Base-by-base conservation (phyloP, 2,329 filamentous ascomycete genomes). In the Pseudohalonectria lignicola region DNA sequence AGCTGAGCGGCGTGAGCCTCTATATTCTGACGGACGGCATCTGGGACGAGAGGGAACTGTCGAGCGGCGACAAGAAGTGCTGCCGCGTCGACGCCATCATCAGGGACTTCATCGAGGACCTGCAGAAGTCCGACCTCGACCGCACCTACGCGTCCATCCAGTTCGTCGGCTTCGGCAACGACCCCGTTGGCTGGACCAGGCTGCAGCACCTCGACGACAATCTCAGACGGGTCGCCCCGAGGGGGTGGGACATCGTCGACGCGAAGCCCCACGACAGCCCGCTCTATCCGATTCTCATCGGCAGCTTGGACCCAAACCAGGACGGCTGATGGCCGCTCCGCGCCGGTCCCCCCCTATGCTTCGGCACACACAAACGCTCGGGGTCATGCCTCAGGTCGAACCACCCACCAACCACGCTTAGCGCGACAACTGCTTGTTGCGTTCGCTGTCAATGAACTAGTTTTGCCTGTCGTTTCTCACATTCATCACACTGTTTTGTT, bases 11-110 rank as follows among this genome's bases (percentile, higher is more conserved):
- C 16, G 21, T 31, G n/a, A 38, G 28, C 36, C 15, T 38, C 28
- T 38, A 38, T 17, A 21, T 38, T 8, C 29, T 38, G 12, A 38
- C 36, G 6, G 29, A 38, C 29, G 36, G 21, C 7, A n/a, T 38
- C 26, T 38, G 36, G 36, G 36, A 31, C 21, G 12, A n/a, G 20
- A 8, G 28, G 9, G 12, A 36, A 23, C 34, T 5, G 3, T 15
- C 10, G 15, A n/a, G 18, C 11, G 19, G 10, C 20, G 16, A 12
- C n/a, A 7, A 12, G 1, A 32, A n/a, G 11, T 31, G 28, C 8
- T 31, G 28, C 36, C 28, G 36, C 2, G 36, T 38, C 36, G 36
- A 31, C 17, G 10, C 18, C 5, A 13, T n/a, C 10, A 31, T 38
- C 28, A 19, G 19, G 4, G 17, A 25, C 3, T 26, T 38, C 28